Evolutionary conservation across 345 rosid genomes (phyloP).

Genomic region (Rhodamnia argentea): DNA sequence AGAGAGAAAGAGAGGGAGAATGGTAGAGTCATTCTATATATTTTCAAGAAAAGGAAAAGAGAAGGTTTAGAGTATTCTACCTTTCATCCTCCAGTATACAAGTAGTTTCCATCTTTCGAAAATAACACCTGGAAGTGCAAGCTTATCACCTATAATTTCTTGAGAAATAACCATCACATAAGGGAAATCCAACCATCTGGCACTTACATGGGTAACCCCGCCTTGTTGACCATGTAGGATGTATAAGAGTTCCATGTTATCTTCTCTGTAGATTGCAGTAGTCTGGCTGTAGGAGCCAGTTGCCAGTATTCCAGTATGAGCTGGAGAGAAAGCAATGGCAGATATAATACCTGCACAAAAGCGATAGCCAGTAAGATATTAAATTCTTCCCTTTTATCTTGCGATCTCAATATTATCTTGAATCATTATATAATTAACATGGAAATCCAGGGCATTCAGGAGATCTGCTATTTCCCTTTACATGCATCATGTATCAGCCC

Average conservation of each 20-base stretch:
- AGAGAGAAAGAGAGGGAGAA: neutral
- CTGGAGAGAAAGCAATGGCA: conserved; percentile 70
- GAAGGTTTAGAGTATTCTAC: conserved; percentile 21
- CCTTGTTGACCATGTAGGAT: conserved; percentile 96
- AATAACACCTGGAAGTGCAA: conserved; percentile 61
- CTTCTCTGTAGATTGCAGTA: conserved; percentile 83
- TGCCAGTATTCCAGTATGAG: conserved; percentile 79
- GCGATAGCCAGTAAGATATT: conserved; percentile 2
- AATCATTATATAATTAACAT: neutral
- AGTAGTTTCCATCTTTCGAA: conserved; percentile 91
- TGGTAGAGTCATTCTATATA: neutral
- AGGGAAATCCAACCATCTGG: neutral
- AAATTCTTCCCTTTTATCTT: neutral
- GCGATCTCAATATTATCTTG: neutral
- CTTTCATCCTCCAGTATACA: conserved; percentile 92
- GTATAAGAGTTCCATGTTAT: conserved; percentile 89
- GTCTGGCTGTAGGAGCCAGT: conserved; percentile 84
- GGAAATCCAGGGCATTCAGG: neutral
- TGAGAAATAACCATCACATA: neutral
- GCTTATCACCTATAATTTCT: neutral
- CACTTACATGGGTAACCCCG: conserved; percentile 88
- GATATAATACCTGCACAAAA: conserved; percentile 68
- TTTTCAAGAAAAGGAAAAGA: neutral
- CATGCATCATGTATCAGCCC: neutral
- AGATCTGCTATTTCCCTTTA: neutral